Conservation (phyloP, 495 filamentous ascomycete species). For the Aspergillus leporis region DNA sequence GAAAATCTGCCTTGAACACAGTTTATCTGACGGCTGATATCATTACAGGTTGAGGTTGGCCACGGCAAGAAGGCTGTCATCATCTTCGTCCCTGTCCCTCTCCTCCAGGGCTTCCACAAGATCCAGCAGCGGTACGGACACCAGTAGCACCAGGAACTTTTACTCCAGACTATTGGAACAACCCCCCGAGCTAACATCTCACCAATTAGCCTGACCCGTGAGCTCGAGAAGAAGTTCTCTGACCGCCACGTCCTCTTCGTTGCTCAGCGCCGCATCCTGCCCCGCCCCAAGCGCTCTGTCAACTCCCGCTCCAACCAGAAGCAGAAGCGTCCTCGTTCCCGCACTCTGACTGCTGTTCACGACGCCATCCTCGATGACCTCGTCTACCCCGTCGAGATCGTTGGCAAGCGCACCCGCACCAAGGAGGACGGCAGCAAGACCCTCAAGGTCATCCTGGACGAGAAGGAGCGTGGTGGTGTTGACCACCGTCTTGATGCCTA, state of each 20-base stretch:
- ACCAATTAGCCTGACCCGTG: slow-evolving; percentile 81
- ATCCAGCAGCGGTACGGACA: slow-evolving; percentile 93
- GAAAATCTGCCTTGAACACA: background rate
- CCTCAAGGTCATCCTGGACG: slow-evolving; percentile 96
- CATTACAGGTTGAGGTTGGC: slow-evolving; percentile 91
- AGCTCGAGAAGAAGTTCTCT: slow-evolving; percentile 99
- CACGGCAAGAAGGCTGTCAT: slow-evolving; percentile 99
- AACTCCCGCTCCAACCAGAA: slow-evolving; percentile 90
- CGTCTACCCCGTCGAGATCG: slow-evolving; percentile 99
- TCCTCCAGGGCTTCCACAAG: slow-evolving; percentile 93
- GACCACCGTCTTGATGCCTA: slow-evolving; percentile 99
- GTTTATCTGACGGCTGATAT: slow-evolving; percentile 16
- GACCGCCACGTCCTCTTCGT: slow-evolving; percentile 99
- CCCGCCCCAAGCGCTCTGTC: slow-evolving; percentile 92
- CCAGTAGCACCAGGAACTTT: slow-evolving; percentile 11
- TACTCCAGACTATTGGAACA: slow-evolving; percentile 10
- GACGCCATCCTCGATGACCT: slow-evolving; percentile 94
- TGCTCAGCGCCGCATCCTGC: slow-evolving; percentile 96
- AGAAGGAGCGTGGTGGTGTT: slow-evolving; percentile 98
- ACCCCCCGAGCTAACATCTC: slow-evolving; percentile 17
- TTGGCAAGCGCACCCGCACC: slow-evolving; percentile 95
- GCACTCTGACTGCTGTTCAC: slow-evolving; percentile 96
- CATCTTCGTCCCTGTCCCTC: slow-evolving; percentile 99
- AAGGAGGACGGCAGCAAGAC: slow-evolving; percentile 97
- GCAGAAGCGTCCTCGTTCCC: slow-evolving; percentile 97